phyloP scores from a whole-genome alignment of 768 basidiomycete genomes.

The Mycena indigotica region DNA sequence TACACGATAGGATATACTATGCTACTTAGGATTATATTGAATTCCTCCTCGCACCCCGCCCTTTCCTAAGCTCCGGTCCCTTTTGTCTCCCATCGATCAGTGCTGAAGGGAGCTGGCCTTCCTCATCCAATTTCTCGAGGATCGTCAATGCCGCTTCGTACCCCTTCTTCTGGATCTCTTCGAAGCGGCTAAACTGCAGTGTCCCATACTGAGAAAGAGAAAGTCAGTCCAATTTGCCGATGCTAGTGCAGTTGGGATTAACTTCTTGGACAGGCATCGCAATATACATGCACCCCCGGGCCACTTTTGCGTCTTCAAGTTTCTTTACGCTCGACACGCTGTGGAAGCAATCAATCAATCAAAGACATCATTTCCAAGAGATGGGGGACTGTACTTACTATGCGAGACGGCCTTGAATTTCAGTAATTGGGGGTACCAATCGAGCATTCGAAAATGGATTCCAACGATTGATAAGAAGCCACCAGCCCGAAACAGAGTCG shows the following conservation, averaged over 20 bases:
- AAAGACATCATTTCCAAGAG: not conserved
- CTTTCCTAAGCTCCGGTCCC: constrained; percentile 57
- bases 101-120: constrained; percentile 80
- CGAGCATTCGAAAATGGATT: constrained; percentile 84
- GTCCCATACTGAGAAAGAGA: constrained; percentile 66
- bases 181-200: constrained; percentile 85
- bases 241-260: constrained; percentile 22
- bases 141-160: constrained; percentile 72
- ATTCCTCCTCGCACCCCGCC: constrained; percentile 76
- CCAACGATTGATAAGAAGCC: constrained; percentile 90
- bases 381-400: constrained; percentile 64
- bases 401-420: constrained; percentile 91
- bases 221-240: not conserved
- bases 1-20: too few species aligned
- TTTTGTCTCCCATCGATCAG: constrained; percentile 62
- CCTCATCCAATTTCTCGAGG: constrained; percentile 76
- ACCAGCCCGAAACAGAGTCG: constrained; percentile 95
- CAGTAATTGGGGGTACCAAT: constrained; percentile 84
- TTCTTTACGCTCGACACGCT: constrained; percentile 96
- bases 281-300: constrained; percentile 88
- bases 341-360: not conserved
- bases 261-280: constrained; percentile 95
- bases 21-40: constrained; percentile 50
- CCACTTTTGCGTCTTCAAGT: constrained; percentile 91
- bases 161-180: constrained; percentile 84